These are phyloP conservation scores for Backusella sp. DNA, from an alignment of 192 early-diverging fungal species.

Conservation along the genomic window DNA sequence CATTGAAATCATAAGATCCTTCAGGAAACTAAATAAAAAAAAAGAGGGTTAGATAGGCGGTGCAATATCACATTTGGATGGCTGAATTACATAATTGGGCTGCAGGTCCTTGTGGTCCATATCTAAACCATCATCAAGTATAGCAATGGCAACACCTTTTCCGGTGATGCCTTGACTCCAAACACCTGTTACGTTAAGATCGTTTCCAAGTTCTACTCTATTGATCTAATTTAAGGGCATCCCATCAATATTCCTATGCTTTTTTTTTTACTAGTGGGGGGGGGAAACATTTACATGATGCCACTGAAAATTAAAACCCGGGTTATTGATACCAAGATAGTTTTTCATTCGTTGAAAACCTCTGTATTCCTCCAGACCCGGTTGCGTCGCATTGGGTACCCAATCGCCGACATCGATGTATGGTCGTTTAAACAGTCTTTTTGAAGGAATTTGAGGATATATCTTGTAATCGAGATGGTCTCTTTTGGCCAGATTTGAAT, in stretches of 20 bases:
- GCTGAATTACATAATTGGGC: slow-evolving; percentile 80
- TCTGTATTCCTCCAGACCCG: neutral
- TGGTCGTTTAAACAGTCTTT: slow-evolving; percentile 16
- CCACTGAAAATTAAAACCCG: slow-evolving; percentile 77
- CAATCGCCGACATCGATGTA: neutral
- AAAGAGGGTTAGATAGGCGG: neutral
- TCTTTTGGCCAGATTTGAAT: neutral
- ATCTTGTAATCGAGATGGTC: neutral
- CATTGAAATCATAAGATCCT: slow-evolving; percentile 96
- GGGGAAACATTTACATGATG: slow-evolving; percentile 59
- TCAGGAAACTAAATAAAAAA: slow-evolving; percentile 55
- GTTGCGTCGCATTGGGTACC: neutral
- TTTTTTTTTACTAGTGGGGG: neutral
- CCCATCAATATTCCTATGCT: too few relatives aligned
- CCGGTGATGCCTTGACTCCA: slow-evolving; percentile 93
- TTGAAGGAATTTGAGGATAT: slow-evolving; percentile 17
- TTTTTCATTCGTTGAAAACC: slow-evolving; percentile 18
- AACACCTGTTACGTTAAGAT: slow-evolving; percentile 93
- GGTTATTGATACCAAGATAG: slow-evolving; percentile 62
- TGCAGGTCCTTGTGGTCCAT: slow-evolving; percentile 78
- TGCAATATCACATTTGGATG: too few relatives aligned
- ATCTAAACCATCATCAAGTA: slow-evolving; percentile 97
- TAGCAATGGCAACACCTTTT: slow-evolving; percentile 78
- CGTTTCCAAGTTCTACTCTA: slow-evolving; percentile 59
- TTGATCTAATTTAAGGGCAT: slow-evolving; percentile 39